These are phyloP conservation scores for Hypoxylon sp. DNA, from an alignment of 2,329 filamentous ascomycete species.

Conservation along the genomic window DNA sequence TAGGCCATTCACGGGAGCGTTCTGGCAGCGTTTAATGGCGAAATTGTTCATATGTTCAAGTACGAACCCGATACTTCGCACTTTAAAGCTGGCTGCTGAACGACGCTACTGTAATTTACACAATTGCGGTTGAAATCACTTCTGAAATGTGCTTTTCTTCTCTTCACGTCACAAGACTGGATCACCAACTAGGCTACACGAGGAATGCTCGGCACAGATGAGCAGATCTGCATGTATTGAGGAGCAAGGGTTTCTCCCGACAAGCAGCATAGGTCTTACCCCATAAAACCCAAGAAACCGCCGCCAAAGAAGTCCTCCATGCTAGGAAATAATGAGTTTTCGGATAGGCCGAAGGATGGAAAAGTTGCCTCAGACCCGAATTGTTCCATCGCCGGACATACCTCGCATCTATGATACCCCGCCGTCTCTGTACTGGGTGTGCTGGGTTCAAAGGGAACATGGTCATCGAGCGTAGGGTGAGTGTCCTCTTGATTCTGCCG, in stretches of 20 bases:
- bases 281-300: slow-evolving; percentile 50
- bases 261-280: slow-evolving; percentile 20
- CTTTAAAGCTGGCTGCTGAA: no score
- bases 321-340: slow-evolving; percentile 48
- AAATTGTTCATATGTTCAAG: background rate
- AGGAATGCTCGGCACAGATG: background rate
- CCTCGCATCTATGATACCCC: slow-evolving; percentile 14
- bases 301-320: slow-evolving; percentile 53
- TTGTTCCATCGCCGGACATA: slow-evolving; percentile 26
- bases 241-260: background rate
- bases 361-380: slow-evolving; percentile 31
- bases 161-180: no score
- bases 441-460: background rate
- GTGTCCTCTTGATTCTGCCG: slow-evolving; percentile 7
- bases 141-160: no score
- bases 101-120: no score
- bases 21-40: background rate
- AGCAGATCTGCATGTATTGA: background rate
- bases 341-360: slow-evolving; percentile 40
- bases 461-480: slow-evolving; percentile 1
- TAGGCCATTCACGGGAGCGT: background rate
- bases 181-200: no score
- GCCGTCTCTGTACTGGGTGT: slow-evolving; percentile 6
- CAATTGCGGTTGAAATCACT: no score
- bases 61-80: background rate